Conservation (phyloP, 2,329 filamentous ascomycete species). For the Colletotrichum agaves region DNA sequence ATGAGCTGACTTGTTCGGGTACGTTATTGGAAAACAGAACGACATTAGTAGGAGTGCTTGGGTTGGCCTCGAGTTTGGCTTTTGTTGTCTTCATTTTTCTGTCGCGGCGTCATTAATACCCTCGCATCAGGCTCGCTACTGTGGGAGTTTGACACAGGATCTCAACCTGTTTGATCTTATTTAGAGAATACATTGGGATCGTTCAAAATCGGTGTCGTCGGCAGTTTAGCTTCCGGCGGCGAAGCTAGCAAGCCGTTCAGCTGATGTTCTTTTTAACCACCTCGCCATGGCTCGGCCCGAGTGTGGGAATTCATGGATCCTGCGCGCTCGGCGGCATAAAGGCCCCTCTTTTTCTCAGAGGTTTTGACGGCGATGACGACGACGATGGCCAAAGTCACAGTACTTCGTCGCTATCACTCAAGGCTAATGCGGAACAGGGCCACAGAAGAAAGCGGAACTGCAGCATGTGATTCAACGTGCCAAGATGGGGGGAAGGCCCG, state of each 20-base stretch:
- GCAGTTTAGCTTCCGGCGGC: too few species aligned
- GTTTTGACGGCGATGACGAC: too few species aligned
- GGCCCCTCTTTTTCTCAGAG: neutral
- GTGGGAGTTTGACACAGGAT: too few species aligned
- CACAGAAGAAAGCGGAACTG: neutral
- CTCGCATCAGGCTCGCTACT: neutral
- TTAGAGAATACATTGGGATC: too few species aligned
- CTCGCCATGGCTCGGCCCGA: neutral
- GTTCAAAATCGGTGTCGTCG: too few species aligned
- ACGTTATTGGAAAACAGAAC: too few species aligned
- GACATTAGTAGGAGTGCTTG: too few species aligned
- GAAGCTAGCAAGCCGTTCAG: neutral
- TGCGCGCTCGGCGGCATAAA: neutral
- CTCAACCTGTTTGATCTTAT: too few species aligned
- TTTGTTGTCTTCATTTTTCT: neutral
- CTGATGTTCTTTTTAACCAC: neutral
- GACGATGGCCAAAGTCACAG: neutral
- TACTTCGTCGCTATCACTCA: constrained; percentile 28
- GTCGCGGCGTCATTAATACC: constrained; percentile 10
- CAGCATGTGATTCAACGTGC: constrained; percentile 29
- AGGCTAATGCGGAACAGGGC: constrained; percentile 23
- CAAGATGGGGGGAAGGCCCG: neutral
- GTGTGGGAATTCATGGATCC: too few species aligned
- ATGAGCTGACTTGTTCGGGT: too few species aligned
- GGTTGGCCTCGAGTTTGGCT: too few species aligned